phyloP scores from a whole-genome alignment of 306 rosid genomes.

The Ormosia emarginata region DNA sequence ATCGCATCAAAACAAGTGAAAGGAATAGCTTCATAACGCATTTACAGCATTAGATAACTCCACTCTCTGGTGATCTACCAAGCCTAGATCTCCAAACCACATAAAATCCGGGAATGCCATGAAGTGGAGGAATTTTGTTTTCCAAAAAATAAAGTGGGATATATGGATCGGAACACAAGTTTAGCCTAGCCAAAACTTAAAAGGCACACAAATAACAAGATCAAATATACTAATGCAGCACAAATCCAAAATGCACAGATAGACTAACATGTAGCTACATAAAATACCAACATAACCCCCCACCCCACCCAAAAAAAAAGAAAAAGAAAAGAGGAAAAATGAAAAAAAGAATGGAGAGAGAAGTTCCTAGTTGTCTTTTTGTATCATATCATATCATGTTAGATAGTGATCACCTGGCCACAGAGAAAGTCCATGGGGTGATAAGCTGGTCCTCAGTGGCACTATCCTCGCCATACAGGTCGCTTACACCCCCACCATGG shows the following conservation, averaged over 20 bases:
- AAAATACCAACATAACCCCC: not conserved
- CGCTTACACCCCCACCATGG: conserved; percentile 54
- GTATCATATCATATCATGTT: not conserved
- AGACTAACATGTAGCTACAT: not conserved
- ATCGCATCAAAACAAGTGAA: not conserved
- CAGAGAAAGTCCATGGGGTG: conserved; percentile 85
- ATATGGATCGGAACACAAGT: not conserved
- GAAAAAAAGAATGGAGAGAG: not conserved
- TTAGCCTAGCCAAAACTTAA: not conserved
- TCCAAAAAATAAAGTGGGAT: not conserved
- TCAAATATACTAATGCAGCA: not conserved
- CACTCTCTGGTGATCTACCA: not conserved
- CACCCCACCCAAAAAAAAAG: not conserved
- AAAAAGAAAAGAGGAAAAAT: no score
- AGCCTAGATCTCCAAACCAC: not conserved
- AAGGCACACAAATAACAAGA: not conserved
- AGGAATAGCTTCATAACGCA: not conserved
- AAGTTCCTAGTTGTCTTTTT: not conserved
- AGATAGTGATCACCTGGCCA: conserved; percentile 52
- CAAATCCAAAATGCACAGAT: conserved; percentile 22
- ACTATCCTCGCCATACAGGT: conserved; percentile 66
- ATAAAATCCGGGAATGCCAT: not conserved
- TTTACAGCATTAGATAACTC: not conserved
- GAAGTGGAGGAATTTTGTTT: no score
- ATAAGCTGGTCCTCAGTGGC: conserved; percentile 81